These are phyloP conservation scores for Colletotrichum musae DNA, from an alignment of 2,329 filamentous ascomycete species.

Conservation along the genomic window DNA sequence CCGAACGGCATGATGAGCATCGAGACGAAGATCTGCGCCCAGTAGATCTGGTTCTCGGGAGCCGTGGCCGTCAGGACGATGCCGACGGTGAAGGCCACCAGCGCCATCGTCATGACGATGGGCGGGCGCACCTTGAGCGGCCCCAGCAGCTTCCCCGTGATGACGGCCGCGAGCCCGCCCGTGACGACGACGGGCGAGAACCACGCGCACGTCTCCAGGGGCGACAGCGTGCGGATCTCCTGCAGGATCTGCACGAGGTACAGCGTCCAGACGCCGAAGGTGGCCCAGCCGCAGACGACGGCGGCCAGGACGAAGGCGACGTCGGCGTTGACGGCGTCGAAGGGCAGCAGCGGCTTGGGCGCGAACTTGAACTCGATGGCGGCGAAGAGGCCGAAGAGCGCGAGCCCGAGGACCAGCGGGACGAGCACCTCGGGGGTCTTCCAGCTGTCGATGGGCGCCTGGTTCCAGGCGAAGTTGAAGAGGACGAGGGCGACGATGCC, in stretches of 20 bases:
- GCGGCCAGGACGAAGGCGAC: conserved; percentile 70
- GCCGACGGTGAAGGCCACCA: conserved; percentile 60
- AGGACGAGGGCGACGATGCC: conserved; percentile 71
- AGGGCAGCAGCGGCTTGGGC: conserved; percentile 69
- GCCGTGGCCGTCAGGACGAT: conserved; percentile 61
- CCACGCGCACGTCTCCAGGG: conserved; percentile 61
- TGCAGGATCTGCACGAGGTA: conserved; percentile 67
- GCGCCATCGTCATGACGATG: conserved; percentile 60
- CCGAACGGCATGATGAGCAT: conserved; percentile 72
- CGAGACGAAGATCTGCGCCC: conserved; percentile 73
- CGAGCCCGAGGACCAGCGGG: conserved; percentile 69
- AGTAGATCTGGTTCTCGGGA: conserved; percentile 72
- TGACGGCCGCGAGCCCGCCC: conserved; percentile 61
- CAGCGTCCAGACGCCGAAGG: conserved; percentile 68
- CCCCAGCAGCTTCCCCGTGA: conserved; percentile 59
- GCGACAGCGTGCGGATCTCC: conserved; percentile 56
- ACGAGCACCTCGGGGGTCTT: conserved; percentile 67
- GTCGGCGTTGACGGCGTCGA: conserved; percentile 63
- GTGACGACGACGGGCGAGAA: conserved; percentile 60
- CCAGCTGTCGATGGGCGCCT: conserved; percentile 74
- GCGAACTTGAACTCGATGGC: conserved; percentile 66
- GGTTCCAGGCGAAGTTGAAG: conserved; percentile 78
- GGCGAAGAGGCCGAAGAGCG: conserved; percentile 70
- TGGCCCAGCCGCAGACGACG: conserved; percentile 67
- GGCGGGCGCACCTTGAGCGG: conserved; percentile 53